phyloP scores from a whole-genome alignment of 805 yeast species.

The Ogataea ganodermae region DNA sequence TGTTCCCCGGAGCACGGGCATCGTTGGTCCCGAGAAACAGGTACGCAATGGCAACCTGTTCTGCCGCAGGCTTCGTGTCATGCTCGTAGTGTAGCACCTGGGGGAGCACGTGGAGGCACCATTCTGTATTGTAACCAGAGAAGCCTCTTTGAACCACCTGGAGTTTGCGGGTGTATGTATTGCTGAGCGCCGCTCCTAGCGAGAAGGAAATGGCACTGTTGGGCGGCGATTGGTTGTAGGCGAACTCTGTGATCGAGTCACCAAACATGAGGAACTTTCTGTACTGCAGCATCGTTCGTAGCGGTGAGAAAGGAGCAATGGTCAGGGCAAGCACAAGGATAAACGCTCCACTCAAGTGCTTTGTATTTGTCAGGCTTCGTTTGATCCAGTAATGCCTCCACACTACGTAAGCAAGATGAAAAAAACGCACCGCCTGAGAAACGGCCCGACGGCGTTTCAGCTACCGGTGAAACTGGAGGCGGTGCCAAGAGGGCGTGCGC shows the following conservation, averaged over 20 bases:
- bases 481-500: not conserved
- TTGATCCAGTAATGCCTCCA: too few species aligned
- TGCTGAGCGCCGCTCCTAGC: conserved; percentile 34
- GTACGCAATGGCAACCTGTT: conserved; percentile 44
- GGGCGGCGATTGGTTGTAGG: conserved; percentile 24
- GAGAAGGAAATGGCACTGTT: conserved; percentile 28
- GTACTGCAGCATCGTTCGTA: conserved; percentile 12
- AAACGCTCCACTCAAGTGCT: too few species aligned
- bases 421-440: too few species aligned
- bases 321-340: too few species aligned
- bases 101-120: conserved; percentile 54
- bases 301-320: not conserved
- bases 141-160: conserved; percentile 77
- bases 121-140: conserved; percentile 71
- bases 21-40: conserved; percentile 87
- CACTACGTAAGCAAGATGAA: too few species aligned
- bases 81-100: conserved; percentile 52
- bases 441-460: conserved; percentile 10
- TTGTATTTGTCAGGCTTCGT: too few species aligned
- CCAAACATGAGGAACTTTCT: conserved; percentile 37
- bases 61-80: conserved; percentile 31
- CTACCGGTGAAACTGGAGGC: not conserved
- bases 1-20: conserved; percentile 38
- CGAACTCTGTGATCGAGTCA: conserved; percentile 39
- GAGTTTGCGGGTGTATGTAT: conserved; percentile 56